Evolutionary conservation across 495 filamentous ascomycete genomes (phyloP).

Genomic region (Aspergillus steynii): DNA sequence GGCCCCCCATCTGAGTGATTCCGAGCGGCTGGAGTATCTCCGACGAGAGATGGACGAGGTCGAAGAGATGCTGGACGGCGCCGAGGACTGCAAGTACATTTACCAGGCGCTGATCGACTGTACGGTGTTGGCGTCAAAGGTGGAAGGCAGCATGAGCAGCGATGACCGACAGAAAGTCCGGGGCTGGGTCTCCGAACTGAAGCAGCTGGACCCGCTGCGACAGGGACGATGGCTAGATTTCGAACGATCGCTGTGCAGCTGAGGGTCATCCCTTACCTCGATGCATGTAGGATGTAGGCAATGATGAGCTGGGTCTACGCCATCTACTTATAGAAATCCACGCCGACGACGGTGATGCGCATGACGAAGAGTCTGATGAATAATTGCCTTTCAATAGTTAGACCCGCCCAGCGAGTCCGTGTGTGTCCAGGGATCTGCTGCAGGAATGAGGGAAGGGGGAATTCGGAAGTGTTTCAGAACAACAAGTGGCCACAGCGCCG

Average conservation of each 20-base stretch:
- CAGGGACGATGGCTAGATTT: slow-evolving; percentile 68
- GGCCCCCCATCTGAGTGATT: slow-evolving; percentile 57
- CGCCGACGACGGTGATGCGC: not conserved
- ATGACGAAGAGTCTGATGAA: not conserved
- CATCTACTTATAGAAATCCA: slow-evolving; percentile 1
- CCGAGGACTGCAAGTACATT: slow-evolving; percentile 75
- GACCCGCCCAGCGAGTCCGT: not conserved
- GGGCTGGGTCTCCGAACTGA: slow-evolving; percentile 64
- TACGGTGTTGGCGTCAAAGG: slow-evolving; percentile 38
- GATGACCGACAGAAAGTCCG: slow-evolving; percentile 49
- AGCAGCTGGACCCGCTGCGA: slow-evolving; percentile 68
- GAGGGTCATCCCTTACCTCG: slow-evolving; percentile 14
- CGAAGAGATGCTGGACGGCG: slow-evolving; percentile 71
- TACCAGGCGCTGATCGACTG: slow-evolving; percentile 74
- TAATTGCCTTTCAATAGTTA: not conserved
- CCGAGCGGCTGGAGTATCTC: slow-evolving; percentile 67
- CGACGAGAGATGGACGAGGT: slow-evolving; percentile 65
- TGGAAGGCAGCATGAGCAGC: slow-evolving; percentile 31
- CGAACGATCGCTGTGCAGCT: slow-evolving; percentile 38
- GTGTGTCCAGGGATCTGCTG: not conserved
- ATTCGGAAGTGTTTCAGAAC: slow-evolving; percentile 4
- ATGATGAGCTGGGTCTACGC: not conserved
- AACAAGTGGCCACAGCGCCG: slow-evolving; percentile 5
- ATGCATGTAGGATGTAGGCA: slow-evolving; percentile 1
- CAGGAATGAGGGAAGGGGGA: slow-evolving; percentile 2